Evolutionary conservation across 305 asterid species (phyloP).

Genomic region (Vinca major): DNA sequence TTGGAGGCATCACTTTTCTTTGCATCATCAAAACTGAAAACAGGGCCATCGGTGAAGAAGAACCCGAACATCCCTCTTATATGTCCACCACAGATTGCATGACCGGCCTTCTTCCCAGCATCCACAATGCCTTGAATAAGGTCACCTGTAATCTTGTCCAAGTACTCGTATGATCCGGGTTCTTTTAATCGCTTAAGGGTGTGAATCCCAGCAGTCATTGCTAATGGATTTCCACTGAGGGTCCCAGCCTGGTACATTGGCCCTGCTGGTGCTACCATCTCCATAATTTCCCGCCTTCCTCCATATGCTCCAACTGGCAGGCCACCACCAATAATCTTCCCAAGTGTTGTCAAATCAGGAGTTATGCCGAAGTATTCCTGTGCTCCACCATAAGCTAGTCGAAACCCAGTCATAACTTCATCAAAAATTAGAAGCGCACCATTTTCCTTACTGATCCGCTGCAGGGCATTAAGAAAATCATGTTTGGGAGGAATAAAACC

Average conservation of each 20-base stretch:
- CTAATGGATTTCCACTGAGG: constrained; percentile 89
- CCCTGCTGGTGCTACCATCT: constrained; percentile 98
- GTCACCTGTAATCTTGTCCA: constrained; percentile 62
- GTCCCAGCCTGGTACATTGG: constrained; percentile 99
- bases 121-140: constrained; percentile 56
- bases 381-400: constrained; percentile 88
- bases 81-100: constrained; percentile 70
- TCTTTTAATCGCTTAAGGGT: constrained; percentile 70
- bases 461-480: constrained; percentile 60
- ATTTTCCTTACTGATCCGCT: constrained; percentile 50
- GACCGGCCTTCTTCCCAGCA: constrained; percentile 90
- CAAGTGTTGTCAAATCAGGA: constrained; percentile 93
- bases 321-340: constrained; percentile 96
- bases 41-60: constrained; percentile 83
- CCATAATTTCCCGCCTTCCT: constrained; percentile 92
- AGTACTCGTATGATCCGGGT: constrained; percentile 65
- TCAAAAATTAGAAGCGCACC: constrained; percentile 73
- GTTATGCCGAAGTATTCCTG: constrained; percentile 88
- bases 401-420: constrained; percentile 95
- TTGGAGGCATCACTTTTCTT: constrained; percentile 83
- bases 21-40: constrained; percentile 70
- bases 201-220: constrained; percentile 98
- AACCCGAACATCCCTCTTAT: constrained; percentile 93
- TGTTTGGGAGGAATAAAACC: constrained; percentile 74
- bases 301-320: constrained; percentile 98